Evolutionary conservation across 139 green algal species (phyloP), one percentile per base, ranked within the genome.

Genomic region (Picochlorum sp.): DNA sequence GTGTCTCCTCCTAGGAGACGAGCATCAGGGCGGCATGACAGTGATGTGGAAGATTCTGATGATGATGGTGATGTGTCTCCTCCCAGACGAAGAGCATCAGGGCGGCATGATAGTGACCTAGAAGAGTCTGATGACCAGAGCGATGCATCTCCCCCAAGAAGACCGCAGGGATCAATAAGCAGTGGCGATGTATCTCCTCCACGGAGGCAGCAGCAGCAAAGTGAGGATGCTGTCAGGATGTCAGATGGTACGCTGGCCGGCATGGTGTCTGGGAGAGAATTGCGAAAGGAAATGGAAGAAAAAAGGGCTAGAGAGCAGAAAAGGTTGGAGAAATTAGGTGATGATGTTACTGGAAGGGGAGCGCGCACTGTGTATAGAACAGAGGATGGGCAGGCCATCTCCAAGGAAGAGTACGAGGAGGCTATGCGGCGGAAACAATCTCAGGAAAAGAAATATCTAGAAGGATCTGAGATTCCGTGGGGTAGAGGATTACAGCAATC

Each of bases 311-410:
- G 69, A 1, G 71, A 73, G 31, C 23, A 28, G 11, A 30, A n/a
- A 45, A 60, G 71, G 11, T 72, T 79, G 60, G 47, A 54, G 1
- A 47, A 54, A 11, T 41, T 71, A 15, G 49, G 23, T n/a, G 61
- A 45, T 18, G 66, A 68, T 15, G 67, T 68, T 4, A 72, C 67
- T 20, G 84, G 84, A 8, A 66, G 76, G 5, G 77, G 71, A 24
- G 82, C 82, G 5, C 45, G 77, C 13, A 92, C 86, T 15, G 79
- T 92, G 31, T 90, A 90, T 66, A 77, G 88, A n/a, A 84, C 91
- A 74, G 81, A 78, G 45, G 58, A 47, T 4, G 83, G 85, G 11
- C 71, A 74, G 15, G 45, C 67, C 2, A 74, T 89, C 47, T 80
- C 45, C 26, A 69, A 66, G 23, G 81, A 86, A 56, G 76, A 86